These are phyloP conservation scores for Neoascochyta sp. DNA, from an alignment of 2,329 filamentous ascomycete genomes.

Conservation along the genomic window DNA sequence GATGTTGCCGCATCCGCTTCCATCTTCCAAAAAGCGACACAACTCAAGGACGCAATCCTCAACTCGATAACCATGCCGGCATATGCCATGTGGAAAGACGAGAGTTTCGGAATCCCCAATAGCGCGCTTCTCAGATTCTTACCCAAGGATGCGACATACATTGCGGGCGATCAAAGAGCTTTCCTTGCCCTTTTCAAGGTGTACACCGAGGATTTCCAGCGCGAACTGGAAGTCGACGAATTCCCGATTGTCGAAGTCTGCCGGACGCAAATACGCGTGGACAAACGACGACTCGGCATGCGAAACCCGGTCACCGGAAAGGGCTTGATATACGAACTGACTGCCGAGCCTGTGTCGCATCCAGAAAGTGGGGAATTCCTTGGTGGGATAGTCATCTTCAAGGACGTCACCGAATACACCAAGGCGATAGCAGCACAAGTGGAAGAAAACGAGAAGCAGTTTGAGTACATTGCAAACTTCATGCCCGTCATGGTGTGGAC, in stretches of 20 bases:
- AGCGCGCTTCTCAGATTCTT: conserved; percentile 53
- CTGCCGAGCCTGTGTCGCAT: conserved; percentile 65
- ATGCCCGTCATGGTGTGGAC: conserved; percentile 64
- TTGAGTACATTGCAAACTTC: conserved; percentile 70
- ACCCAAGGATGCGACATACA: conserved; percentile 38
- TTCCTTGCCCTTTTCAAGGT: conserved; percentile 59
- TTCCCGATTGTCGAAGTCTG: conserved; percentile 65
- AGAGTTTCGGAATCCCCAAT: conserved; percentile 70
- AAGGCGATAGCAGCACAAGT: conserved; percentile 67
- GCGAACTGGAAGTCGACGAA: conserved; percentile 55
- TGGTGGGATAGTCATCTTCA: conserved; percentile 67
- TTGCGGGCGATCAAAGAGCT: conserved; percentile 43
- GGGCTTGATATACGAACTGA: conserved; percentile 59
- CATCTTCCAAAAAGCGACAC: conserved; percentile 66
- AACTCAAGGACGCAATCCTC: conserved; percentile 73
- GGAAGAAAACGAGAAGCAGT: conserved; percentile 67
- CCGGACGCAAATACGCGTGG: conserved; percentile 58
- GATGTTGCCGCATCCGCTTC: conserved; percentile 58
- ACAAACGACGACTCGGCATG: conserved; percentile 58
- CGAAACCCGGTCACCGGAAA: conserved; percentile 52
- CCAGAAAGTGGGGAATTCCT: conserved; percentile 67
- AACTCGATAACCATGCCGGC: conserved; percentile 73
- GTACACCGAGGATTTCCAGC: conserved; percentile 65
- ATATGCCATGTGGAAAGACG: conserved; percentile 75
- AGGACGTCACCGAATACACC: conserved; percentile 68